Conservation (phyloP, 331 rosid species). For the Saraca asoca region DNA sequence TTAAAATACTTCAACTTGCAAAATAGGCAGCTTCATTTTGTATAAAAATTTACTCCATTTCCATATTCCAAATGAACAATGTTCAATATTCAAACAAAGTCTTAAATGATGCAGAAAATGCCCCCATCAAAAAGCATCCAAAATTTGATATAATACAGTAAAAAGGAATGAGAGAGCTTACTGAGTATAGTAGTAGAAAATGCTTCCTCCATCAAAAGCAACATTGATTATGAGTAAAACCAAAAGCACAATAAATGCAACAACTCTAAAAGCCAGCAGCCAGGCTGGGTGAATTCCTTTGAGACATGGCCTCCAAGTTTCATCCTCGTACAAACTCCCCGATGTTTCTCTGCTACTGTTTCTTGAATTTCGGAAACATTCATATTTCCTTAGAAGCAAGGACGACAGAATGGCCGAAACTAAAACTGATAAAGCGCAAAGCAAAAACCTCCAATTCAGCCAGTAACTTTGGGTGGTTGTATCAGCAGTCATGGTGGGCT, state of each 20-base stretch:
- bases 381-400: conserved; percentile 59
- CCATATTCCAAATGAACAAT: conserved; percentile 18
- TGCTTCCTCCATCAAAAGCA: conserved; percentile 67
- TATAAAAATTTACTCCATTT: neutral
- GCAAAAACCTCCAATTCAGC: conserved; percentile 82
- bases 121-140: neutral
- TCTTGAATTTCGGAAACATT: conserved; percentile 41
- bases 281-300: conserved; percentile 93
- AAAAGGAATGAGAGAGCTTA: conserved; percentile 42
- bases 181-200: conserved; percentile 89
- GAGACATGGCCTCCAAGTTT: conserved; percentile 89
- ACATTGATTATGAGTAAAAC: conserved; percentile 65
- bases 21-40: no score
- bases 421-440: conserved; percentile 68
- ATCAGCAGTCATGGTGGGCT: conserved; percentile 75
- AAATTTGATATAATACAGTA: conserved; percentile 6
- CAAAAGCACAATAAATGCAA: conserved; percentile 78
- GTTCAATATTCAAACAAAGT: no score
- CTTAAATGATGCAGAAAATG: no score
- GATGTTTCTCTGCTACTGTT: conserved; percentile 37
- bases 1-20: no score
- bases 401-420: conserved; percentile 47
- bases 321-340: conserved; percentile 77
- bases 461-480: conserved; percentile 77
- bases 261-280: conserved; percentile 75